Evolutionary conservation across 139 green algal genomes (phyloP), one percentile per base, ranked within the genome.

Genomic region (Haematococcus lacustris): DNA sequence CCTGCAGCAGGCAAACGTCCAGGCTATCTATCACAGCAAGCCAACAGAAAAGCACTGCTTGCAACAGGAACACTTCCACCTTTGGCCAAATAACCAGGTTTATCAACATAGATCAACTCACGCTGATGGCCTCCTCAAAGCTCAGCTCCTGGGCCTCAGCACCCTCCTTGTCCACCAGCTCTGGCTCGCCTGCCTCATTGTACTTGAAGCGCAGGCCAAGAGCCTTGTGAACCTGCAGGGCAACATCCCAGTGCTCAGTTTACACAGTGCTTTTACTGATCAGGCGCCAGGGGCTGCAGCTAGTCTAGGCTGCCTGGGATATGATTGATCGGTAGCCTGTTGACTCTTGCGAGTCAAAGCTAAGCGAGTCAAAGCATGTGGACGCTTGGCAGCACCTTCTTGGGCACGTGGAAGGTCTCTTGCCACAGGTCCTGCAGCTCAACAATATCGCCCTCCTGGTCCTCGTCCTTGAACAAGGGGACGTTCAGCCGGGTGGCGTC

Each of bases 391-490:
- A 17, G 43, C 43, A 53, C 17, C 43, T 17, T 53, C 43, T 83
- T 77, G 41, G 68, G 68, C 60, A 82, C 59, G 66, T 38, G 68
- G 40, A 75, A 62, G 71, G 71, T 69, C 65, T 73, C 62, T 37
- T 73, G 51, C 39, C 70, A 82, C 57, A 82, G 73, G n/a, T 83
- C 83, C 17, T 81, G 60, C 64, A 85, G 77, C 69, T 81, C 60
- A 25, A 78, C 65, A 76, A 78, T 73, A 30, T 85, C 80, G 13
- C 76, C 76, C n/a, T 76, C 80, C 37, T 80, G 80, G 74, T 84
- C 78, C 23, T 28, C 64, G 40, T 78, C 73, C 21, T 23, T 38
- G 21, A 59, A 62, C 39, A 51, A 28, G 62, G 71, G 63, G 35
- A 59, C 51, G 34, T 70, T 74, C 51, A 83, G 28, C n/a, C 69